Evolutionary conservation across 352 stramenopile genomes (phyloP), one percentile per base, ranked within the genome.

Genomic region (Thalassiosira mediterranea): DNA sequence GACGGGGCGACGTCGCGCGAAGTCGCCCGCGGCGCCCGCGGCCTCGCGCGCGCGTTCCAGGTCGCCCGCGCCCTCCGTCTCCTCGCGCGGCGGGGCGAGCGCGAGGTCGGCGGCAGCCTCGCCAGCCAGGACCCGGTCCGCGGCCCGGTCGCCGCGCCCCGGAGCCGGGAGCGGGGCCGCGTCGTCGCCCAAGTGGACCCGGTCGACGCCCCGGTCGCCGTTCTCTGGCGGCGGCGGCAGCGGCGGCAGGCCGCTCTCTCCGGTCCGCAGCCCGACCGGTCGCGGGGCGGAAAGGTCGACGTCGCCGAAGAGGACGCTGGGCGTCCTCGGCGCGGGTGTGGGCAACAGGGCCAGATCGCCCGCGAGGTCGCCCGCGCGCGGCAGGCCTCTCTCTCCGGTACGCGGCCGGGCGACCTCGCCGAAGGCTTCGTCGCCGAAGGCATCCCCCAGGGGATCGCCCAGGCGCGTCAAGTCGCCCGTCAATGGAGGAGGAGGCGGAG

Each of bases 361-460:
- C n/a, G n/a, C n/a, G n/a, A n/a, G n/a, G n/a, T n/a, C n/a, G n/a
- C n/a, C 51, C 2, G 8, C 11, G 4, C 11, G 15, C 10, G 53
- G 11, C 5, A 31, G 52, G 15, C 25, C 32, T 2, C 47, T 52
- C 0, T 73, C 64, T 42, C 64, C 64, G 15, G 15, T 61, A n/a
- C n/a, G 52, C 4, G 23, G 13, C n/a, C 25, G 25, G n/a, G 52
- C 52, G 11, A 37, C 25, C 11, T 26, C 25, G 25, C 52, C 52
- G 31, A 25, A 53, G 21, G 25, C 47, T 17, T 17, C 66, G 15
- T 72, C 63, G 13, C 72, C 72, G 8, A 28, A 62, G 13, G 64
- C 40, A 40, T 63, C 40, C 17, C 34, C 47, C 3, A 23, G 47
- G 29, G 47, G 7, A 37, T 29, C 46, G 40, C 10, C 1, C 1